Conservation (phyloP, 352 stramenopile species). For the Pythium vanterpoolii region DNA sequence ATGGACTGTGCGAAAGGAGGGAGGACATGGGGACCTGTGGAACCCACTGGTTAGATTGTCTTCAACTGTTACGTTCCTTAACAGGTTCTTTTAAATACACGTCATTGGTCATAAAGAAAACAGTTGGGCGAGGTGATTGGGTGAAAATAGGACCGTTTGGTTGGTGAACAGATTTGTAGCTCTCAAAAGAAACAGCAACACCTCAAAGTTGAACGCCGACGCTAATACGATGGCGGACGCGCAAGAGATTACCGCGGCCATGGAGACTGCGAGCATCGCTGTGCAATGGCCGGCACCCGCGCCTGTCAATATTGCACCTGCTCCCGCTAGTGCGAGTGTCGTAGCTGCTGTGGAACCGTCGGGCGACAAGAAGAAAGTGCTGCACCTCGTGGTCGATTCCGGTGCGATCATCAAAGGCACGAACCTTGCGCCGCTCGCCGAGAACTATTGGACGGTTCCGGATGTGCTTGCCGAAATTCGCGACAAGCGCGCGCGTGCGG, state of each 20-base stretch:
- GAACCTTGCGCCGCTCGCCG: conserved; percentile 63
- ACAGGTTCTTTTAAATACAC: neutral
- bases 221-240: conserved; percentile 13
- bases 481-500: conserved; percentile 66
- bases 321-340: neutral
- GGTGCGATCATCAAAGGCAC: conserved; percentile 88
- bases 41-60: neutral
- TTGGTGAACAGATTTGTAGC: conserved; percentile 27
- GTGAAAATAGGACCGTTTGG: conserved; percentile 20
- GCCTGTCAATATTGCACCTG: neutral
- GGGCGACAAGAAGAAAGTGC: conserved; percentile 57
- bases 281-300: neutral
- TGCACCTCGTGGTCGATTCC: conserved; percentile 81
- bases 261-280: conserved; percentile 9
- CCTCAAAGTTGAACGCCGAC: conserved; percentile 3
- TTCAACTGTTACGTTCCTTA: conserved; percentile 3
- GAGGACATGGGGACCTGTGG: conserved; percentile 9
- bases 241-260: conserved; percentile 10
- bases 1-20: neutral
- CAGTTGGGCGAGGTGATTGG: conserved; percentile 9
- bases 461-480: conserved; percentile 85
- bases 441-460: conserved; percentile 87
- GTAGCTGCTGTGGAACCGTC: neutral
- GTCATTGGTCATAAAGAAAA: conserved; percentile 6
- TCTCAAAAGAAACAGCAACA: conserved; percentile 6